These are phyloP conservation scores for Solanum chaucha DNA, from an alignment of 257 asterid genomes.

Conservation along the genomic window DNA sequence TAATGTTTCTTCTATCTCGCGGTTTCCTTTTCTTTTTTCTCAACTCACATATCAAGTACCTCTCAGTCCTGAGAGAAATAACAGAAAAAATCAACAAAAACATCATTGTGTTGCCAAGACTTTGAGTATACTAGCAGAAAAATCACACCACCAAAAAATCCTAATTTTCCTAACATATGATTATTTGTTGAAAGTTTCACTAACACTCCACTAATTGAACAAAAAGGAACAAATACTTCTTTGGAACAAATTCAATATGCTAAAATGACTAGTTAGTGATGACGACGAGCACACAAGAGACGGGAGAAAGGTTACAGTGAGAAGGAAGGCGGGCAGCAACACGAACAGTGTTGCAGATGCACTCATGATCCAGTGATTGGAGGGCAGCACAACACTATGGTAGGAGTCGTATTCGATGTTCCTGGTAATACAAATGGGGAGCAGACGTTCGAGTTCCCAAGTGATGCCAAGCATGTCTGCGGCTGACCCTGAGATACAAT, in stretches of 20 bases:
- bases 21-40: not conserved
- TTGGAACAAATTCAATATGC: not conserved
- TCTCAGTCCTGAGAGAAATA: not conserved
- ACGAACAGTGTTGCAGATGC: constrained; percentile 31
- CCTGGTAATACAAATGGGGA: constrained; percentile 15
- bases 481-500: constrained; percentile 10
- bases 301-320: constrained; percentile 40
- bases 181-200: not conserved
- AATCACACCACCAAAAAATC: no score
- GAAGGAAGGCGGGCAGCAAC: constrained; percentile 36
- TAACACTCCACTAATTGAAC: not conserved
- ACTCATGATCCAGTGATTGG: constrained; percentile 12
- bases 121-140: not conserved
- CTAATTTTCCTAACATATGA: not conserved
- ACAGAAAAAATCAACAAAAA: no score
- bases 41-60: not conserved
- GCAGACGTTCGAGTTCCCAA: constrained; percentile 23
- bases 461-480: constrained; percentile 23
- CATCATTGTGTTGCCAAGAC: not conserved
- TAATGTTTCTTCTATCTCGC: not conserved
- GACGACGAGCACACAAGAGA: constrained; percentile 12
- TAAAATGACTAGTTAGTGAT: not conserved
- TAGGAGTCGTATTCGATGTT: not conserved
- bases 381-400: constrained; percentile 19
- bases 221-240: no score